Base-by-base conservation (phyloP, 169 alveolate genomes). In the Prorocentrum cordatum region DNA sequence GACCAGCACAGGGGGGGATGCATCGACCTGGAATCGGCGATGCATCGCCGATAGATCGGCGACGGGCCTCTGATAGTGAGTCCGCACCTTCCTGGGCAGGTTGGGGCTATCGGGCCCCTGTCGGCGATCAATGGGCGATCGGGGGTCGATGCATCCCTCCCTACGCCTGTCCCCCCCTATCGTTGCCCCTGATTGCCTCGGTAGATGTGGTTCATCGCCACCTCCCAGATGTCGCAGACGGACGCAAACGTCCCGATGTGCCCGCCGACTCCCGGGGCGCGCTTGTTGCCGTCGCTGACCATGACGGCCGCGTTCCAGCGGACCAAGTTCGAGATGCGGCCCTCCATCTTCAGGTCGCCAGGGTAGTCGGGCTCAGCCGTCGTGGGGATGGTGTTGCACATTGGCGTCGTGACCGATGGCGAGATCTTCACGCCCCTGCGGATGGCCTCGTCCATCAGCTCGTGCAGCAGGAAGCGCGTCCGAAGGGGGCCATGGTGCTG, bases 171-270 rank as follows among this genome's bases (percentile, higher is more conserved):
- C 54, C 33, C 54, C 27, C 83, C 54, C 14, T 27, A 27, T 71
- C 86, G 22, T 75, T 50, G 50, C 86, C 89, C 66, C n/a, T n/a
- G n/a, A n/a, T 61, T 79, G 62, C 89, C 89, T 26, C 89, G 73
- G 89, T 59, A 79, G 66, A 79, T 36, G 77, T 79, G 89, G 32
- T 79, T n/a, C 61, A 68, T 5, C 29, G 18, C 7, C 2, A 68
- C 90, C 90, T 80, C 90, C 18, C 61, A 62, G 50, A 80, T 50
- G 79, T 80, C 90, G 22, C 90, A 80, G 29, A 80, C 50, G 50
- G 90, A 80, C n/a, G 90, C 90, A 24, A 80, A 80, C 58, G 90
- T 80, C 35, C 90, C 90, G n/a, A 80, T 80, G 79, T 80, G 90
- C 29, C 90, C 90, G 29, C 90, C 90, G 1, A 80, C n/a, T n/a